Conservation (phyloP, 352 stramenopile genomes). For the Globisporangium iwayamae region DNA sequence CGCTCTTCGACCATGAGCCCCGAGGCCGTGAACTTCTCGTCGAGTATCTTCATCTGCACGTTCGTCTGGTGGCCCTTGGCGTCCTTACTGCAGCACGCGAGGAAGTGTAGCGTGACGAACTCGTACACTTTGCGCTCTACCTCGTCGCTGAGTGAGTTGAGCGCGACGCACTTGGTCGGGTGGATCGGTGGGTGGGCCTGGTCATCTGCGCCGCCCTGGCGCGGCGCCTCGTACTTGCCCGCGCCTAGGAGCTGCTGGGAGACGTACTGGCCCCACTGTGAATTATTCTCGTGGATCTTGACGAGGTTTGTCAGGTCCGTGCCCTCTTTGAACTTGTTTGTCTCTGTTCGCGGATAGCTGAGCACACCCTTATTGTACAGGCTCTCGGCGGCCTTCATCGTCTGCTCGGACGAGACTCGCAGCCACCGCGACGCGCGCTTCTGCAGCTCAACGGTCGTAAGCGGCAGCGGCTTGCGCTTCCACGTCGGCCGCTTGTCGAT, state of each 20-base stretch:
- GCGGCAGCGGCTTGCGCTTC: slow-evolving; percentile 95
- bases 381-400: slow-evolving; percentile 95
- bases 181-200: slow-evolving; percentile 99
- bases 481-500: slow-evolving; percentile 81
- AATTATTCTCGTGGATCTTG: slow-evolving; percentile 61
- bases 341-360: slow-evolving; percentile 99
- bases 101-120: slow-evolving; percentile 97
- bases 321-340: slow-evolving; percentile 96
- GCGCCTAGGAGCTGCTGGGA: slow-evolving; percentile 44
- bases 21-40: slow-evolving; percentile 84
- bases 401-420: slow-evolving; percentile 93
- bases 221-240: slow-evolving; percentile 79
- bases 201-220: slow-evolving; percentile 92
- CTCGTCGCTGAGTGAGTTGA: slow-evolving; percentile 65
- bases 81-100: slow-evolving; percentile 97
- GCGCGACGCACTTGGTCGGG: slow-evolving; percentile 92
- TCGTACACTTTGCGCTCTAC: slow-evolving; percentile 96
- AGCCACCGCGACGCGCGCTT: slow-evolving; percentile 96
- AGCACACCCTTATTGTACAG: slow-evolving; percentile 98
- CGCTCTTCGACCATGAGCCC: slow-evolving; percentile 90
- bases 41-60: slow-evolving; percentile 83
- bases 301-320: slow-evolving; percentile 88
- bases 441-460: slow-evolving; percentile 99
- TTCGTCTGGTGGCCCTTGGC: slow-evolving; percentile 88
- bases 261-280: slow-evolving; percentile 81